Percentiles rank a stretch among this genome's conserved stretches.
Evolutionary conservation across 148 eudicot genomes (phyloP).

Genomic region (Rhododendron henanense): DNA sequence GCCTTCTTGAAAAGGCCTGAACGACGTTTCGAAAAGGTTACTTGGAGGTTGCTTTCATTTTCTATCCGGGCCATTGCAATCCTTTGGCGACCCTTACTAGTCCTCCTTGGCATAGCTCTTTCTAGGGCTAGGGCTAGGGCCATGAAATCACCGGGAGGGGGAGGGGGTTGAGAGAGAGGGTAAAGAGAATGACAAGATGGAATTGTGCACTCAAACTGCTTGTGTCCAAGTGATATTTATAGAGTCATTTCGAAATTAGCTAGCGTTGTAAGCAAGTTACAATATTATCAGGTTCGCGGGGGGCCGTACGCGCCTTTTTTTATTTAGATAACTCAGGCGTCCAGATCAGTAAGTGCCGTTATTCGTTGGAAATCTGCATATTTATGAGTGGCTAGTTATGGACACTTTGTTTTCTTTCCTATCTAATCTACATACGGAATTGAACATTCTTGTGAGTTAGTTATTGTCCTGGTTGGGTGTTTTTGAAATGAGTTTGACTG

Average conservation of each 20-base stretch:
- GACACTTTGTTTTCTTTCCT: neutral
- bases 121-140: neutral
- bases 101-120: neutral
- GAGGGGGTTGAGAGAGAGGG: neutral
- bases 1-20: constrained; percentile 35
- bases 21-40: constrained; percentile 31
- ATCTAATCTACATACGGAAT: neutral
- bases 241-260: neutral
- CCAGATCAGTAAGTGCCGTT: too few relatives aligned
- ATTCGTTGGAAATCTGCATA: neutral
- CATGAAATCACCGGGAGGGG: neutral
- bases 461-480: neutral
- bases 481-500: neutral
- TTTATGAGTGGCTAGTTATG: neutral
- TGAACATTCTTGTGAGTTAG: neutral
- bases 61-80: constrained; percentile 19
- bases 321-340: too few relatives aligned
- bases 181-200: neutral
- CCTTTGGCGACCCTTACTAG: constrained; percentile 22
- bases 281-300: neutral
- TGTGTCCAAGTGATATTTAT: neutral
- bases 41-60: constrained; percentile 14
- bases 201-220: neutral
- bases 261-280: neutral
- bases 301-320: neutral